Conservation (phyloP, 139 green algal species). For the Gonium pectorale region DNA sequence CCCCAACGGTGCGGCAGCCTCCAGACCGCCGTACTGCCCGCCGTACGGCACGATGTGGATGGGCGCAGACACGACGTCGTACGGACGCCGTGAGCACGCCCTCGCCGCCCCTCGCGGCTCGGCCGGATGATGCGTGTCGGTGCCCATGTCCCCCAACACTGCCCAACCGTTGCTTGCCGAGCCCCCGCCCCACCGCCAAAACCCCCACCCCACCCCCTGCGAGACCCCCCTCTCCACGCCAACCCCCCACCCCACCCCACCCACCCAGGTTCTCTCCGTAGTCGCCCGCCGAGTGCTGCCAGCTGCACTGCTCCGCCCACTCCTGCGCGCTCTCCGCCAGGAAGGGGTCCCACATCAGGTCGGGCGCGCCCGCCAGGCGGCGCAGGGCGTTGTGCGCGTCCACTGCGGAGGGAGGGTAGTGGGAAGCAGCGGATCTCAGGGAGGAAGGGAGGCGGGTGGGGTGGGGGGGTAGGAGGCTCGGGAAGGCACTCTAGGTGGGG, state of each 20-base stretch:
- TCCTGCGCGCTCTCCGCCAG: background rate
- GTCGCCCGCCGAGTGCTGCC: conserved; percentile 5
- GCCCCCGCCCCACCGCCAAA: background rate
- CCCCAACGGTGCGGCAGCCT: no score
- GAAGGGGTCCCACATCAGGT: background rate
- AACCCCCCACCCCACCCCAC: background rate
- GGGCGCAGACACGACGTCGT: no score
- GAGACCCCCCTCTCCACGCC: no score
- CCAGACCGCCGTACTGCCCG: no score
- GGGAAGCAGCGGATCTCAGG: background rate
- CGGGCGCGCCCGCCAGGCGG: background rate
- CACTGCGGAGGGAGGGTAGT: background rate
- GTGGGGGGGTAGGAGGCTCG: background rate
- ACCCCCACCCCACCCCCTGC: background rate
- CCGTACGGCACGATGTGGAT: no score
- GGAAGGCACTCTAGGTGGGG: background rate
- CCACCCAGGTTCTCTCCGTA: conserved; percentile 23
- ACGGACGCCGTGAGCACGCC: no score
- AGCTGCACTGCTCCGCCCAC: conserved; percentile 14
- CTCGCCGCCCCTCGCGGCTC: background rate
- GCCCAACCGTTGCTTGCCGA: background rate
- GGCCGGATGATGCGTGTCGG: no score
- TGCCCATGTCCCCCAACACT: no score
- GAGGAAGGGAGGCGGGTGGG: background rate
- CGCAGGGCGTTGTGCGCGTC: conserved; percentile 3